Percentiles rank a stretch among this genome's conserved stretches.
Evolutionary conservation across 148 eudicot species (phyloP).

Genomic region (Vaccinium darrowii): DNA sequence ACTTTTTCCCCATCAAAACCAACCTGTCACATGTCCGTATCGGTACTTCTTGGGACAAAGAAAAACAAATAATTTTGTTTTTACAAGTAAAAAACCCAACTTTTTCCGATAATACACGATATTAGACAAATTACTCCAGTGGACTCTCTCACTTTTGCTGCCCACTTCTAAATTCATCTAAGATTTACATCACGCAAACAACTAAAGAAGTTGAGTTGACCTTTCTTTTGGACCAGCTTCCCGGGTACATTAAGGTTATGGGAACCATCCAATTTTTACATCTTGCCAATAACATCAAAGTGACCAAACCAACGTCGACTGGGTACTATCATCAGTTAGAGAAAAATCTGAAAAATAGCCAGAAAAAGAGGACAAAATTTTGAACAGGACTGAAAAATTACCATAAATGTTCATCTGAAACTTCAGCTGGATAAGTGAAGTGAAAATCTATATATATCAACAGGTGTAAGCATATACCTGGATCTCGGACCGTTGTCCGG

Average conservation of each 20-base stretch:
- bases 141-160: background rate
- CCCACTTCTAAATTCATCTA: background rate
- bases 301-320: background rate
- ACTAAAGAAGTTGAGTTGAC: background rate
- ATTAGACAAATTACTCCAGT: background rate
- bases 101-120: background rate
- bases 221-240: too few species aligned
- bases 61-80: too few species aligned
- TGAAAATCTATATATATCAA: background rate
- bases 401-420: background rate
- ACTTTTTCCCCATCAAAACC: too few species aligned
- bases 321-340: background rate
- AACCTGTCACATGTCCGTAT: too few species aligned
- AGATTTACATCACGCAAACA: background rate
- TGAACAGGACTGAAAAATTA: too few species aligned
- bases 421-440: background rate
- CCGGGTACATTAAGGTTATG: background rate
- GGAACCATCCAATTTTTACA: background rate
- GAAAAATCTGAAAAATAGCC: too few species aligned
- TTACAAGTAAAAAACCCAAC: too few species aligned
- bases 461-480: slow-evolving; percentile 37
- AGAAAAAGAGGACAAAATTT: too few species aligned
- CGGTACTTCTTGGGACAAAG: too few species aligned
- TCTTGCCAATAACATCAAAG: background rate
- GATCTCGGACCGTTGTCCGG: slow-evolving; percentile 77